Conservation (phyloP, 2,329 filamentous ascomycete species). For the Aspergillus quadrilineatus region DNA sequence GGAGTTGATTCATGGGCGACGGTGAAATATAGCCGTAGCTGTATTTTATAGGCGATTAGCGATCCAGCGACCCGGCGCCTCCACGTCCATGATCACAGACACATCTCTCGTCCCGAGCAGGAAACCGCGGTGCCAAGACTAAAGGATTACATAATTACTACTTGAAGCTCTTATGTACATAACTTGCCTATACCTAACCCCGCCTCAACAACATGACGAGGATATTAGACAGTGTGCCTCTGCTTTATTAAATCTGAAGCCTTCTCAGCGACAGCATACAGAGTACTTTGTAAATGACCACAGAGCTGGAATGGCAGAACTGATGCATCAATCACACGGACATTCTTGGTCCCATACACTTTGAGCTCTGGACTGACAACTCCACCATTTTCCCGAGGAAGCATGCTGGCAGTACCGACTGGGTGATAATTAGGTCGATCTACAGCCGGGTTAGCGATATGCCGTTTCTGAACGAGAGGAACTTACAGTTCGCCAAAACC, state of each 20-base stretch:
- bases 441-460: background rate
- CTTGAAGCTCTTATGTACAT: no score
- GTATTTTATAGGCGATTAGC: background rate
- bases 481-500: conserved; percentile 28
- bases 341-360: conserved; percentile 13
- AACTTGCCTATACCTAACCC: no score
- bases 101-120: background rate
- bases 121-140: background rate
- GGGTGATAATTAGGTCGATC: conserved; percentile 11
- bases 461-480: background rate
- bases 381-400: conserved; percentile 9
- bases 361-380: conserved; percentile 2
- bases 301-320: conserved; percentile 17
- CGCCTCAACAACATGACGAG: background rate
- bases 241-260: conserved; percentile 14
- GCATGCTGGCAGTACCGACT: conserved; percentile 9
- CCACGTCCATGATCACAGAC: background rate
- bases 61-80: background rate
- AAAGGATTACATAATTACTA: no score
- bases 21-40: background rate
- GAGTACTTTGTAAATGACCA: conserved; percentile 16
- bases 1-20: background rate
- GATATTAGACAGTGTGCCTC: background rate
- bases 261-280: conserved; percentile 18
- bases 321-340: conserved; percentile 19